phyloP scores from a whole-genome alignment of 2,329 filamentous ascomycete species.

The Amauroascus verrucosus region DNA sequence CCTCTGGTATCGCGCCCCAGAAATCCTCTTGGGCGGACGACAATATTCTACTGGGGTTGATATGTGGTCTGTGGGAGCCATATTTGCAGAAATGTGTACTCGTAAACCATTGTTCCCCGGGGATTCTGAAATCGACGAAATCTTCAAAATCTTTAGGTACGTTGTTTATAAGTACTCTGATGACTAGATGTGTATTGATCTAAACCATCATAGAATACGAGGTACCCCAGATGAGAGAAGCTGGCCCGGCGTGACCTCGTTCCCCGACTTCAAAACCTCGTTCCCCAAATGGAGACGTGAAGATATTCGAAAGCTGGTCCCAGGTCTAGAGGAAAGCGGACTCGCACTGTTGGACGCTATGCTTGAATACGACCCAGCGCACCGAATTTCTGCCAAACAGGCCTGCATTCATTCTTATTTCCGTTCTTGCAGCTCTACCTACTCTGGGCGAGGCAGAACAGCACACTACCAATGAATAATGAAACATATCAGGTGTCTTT shows the following conservation, averaged over 20 bases:
- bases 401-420: constrained; percentile 81
- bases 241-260: constrained; percentile 89
- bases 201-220: constrained; percentile 48
- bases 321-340: constrained; percentile 56
- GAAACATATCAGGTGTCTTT: constrained; percentile 7
- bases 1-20: constrained; percentile 82
- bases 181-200: constrained; percentile 2
- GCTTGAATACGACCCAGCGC: constrained; percentile 78
- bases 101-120: constrained; percentile 86
- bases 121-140: constrained; percentile 87
- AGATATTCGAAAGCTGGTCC: constrained; percentile 54
- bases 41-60: constrained; percentile 92
- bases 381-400: constrained; percentile 80
- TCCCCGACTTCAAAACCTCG: constrained; percentile 84
- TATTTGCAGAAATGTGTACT: constrained; percentile 95
- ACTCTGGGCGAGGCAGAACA: constrained; percentile 35
- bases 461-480: constrained; percentile 32
- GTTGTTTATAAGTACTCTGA: constrained; percentile 17
- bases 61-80: constrained; percentile 92
- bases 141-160: constrained; percentile 88
- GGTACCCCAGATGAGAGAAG: constrained; percentile 71
- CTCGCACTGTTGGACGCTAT: constrained; percentile 49
- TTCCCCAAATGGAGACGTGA: constrained; percentile 86
- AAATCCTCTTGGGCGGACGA: constrained; percentile 79
- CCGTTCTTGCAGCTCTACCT: constrained; percentile 40